Base-by-base conservation (phyloP, 805 yeast genomes). In the Starmerella sirachaensis region DNA sequence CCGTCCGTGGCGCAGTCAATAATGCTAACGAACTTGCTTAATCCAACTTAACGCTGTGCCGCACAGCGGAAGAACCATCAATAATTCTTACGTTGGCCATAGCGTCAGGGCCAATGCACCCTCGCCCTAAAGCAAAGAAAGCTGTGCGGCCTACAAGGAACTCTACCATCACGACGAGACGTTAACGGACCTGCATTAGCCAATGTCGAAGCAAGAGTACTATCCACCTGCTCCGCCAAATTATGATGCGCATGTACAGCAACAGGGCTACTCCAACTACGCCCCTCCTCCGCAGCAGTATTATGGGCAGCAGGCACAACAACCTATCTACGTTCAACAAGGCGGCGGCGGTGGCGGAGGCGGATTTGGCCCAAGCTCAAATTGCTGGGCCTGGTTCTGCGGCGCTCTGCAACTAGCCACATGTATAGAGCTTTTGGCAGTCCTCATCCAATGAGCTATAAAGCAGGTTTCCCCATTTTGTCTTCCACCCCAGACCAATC, bases 251-350 rank as follows among this genome's bases (percentile, higher is more conserved):
- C 22, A 25, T 9, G 26, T 31, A 5, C 40, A 27, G n/a, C 40
- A 28, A 21, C 31, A 25, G 9, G 29, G 33, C 21, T 37, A 37
- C 32, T 16, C 26, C 17, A 29, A 32, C 28, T 31, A 37, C 25
- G 33, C 33, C 18, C 40, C 40, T 5, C 40, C 40, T 11, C 40
- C 40, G 23, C 33, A 29, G 18, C 40, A 37, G 35, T 32, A 32
- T n/a, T 26, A 26, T 18, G 11, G 14, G 16, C 38, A 35, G 38
- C 31, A 28, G 18, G 25, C 30, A n/a, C 40, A 37, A 20, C 40
- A 30, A 22, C 35, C 38, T 16, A n/a, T 35, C 4, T 35, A 35
- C 16, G 38, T 24, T 13, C 40, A 37, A 21, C 40, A 37, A 28
- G 20, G 26, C 21, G 24, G 29, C 28, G 31, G 33, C 31, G 19